Evolutionary conservation across 1,284 basidiomycete genomes (phyloP).

Genomic region (Vanrija pseudolonga): DNA sequence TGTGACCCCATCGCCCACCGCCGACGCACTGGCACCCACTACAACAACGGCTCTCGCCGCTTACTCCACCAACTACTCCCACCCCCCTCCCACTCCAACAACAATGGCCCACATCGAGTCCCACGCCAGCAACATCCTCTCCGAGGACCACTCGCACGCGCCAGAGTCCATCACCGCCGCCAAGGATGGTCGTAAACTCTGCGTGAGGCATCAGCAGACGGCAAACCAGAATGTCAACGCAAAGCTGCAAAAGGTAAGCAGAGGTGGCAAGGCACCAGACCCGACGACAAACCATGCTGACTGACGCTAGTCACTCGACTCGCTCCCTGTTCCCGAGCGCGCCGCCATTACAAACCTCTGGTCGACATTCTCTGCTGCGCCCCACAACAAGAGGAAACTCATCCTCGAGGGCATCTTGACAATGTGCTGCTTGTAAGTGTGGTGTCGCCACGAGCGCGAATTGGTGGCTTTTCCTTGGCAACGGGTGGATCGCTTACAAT

Average conservation of each 20-base stretch:
- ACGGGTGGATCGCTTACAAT: neutral
- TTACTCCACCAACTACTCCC: neutral
- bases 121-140: neutral
- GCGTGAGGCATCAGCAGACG: constrained; percentile 79
- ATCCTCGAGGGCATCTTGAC: constrained; percentile 96
- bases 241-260: constrained; percentile 82
- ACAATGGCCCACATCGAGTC: neutral
- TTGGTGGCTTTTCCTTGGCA: neutral
- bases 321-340: constrained; percentile 81
- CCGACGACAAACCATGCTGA: neutral
- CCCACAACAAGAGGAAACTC: constrained; percentile 82
- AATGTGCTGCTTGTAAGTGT: constrained; percentile 87
- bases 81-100: neutral
- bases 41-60: neutral
- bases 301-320: constrained; percentile 78
- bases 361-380: constrained; percentile 94
- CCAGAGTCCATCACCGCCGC: constrained; percentile 13
- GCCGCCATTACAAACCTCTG: constrained; percentile 88
- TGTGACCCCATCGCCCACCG: no score
- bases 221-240: constrained; percentile 92
- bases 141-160: neutral
- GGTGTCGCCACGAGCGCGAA: no score
- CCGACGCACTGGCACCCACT: neutral
- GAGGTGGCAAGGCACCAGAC: neutral
- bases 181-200: constrained; percentile 43